These are phyloP conservation scores for Teunomyces tritomae DNA, from an alignment of 805 yeast genomes.

Conservation along the genomic window DNA sequence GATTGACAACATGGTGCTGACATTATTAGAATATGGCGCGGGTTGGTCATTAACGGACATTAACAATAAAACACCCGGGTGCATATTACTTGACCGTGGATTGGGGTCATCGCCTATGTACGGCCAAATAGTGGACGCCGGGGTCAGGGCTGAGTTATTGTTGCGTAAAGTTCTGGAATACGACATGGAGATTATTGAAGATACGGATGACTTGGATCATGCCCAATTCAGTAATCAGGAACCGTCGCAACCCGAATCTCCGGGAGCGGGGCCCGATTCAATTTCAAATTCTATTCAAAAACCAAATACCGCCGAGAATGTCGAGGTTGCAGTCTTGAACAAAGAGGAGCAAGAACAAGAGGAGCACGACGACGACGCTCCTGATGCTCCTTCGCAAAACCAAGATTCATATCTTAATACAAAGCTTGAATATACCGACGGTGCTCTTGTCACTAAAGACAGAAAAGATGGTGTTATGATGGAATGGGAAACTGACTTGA, in stretches of 20 bases:
- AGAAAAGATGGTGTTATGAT: conserved; percentile 92
- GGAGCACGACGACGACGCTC: conserved; percentile 12
- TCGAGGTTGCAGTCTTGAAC: not conserved
- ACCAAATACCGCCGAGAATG: conserved; percentile 3
- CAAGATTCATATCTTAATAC: conserved; percentile 65
- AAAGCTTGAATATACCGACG: conserved; percentile 63
- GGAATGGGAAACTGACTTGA: conserved; percentile 88
- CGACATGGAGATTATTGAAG: conserved; percentile 60
- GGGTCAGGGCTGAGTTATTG: conserved; percentile 83
- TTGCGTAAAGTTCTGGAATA: conserved; percentile 66
- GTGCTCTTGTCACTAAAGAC: conserved; percentile 68
- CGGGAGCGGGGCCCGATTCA: not conserved
- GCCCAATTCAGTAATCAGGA: conserved; percentile 17
- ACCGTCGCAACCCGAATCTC: not conserved
- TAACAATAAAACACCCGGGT: conserved; percentile 79
- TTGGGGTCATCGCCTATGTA: conserved; percentile 39
- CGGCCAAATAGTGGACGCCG: conserved; percentile 68
- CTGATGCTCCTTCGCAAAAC: conserved; percentile 56
- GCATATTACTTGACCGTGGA: conserved; percentile 60
- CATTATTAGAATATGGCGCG: conserved; percentile 79
- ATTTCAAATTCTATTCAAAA: not conserved
- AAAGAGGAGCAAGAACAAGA: no score
- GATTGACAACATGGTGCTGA: conserved; percentile 55
- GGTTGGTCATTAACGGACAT: conserved; percentile 84
- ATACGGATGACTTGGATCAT: conserved; percentile 24